A percentile compares a stretch with the other conserved stretches of the same genome.
phyloP scores from a whole-genome alignment of 495 filamentous ascomycete species.

The Penicillium cinerascens region DNA sequence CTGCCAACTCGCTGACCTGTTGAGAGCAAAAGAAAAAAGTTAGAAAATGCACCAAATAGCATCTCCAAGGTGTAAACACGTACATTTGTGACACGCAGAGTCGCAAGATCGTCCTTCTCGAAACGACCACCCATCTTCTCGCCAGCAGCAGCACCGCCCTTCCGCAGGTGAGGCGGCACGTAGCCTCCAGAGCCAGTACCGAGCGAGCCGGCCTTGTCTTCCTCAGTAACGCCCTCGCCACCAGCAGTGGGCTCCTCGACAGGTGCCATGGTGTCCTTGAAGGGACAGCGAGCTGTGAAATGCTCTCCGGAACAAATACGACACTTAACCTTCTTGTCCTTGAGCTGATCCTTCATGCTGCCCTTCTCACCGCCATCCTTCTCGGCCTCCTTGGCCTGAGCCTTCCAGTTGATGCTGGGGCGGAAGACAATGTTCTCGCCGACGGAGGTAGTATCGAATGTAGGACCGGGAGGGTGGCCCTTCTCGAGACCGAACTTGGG shows the following conservation, averaged over 20 bases:
- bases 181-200: conserved; percentile 74
- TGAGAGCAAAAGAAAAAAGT: conserved; percentile 13
- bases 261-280: conserved; percentile 78
- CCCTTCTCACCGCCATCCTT: conserved; percentile 68
- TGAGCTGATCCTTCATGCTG: conserved; percentile 83
- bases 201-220: conserved; percentile 51
- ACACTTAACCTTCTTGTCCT: conserved; percentile 99
- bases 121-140: conserved; percentile 93
- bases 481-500: conserved; percentile 88
- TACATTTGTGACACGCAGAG: conserved; percentile 95
- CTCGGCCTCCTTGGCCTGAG: conserved; percentile 76
- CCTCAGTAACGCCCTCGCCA: conserved; percentile 51
- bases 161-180: conserved; percentile 87
- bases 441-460: conserved; percentile 82
- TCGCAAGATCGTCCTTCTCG: conserved; percentile 95
- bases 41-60: conserved; percentile 4
- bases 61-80: conserved; percentile 33
- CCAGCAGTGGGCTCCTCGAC: conserved; percentile 62
- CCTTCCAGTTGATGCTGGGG: conserved; percentile 85
- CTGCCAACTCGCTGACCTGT: conserved; percentile 93
- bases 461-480: conserved; percentile 61
- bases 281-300: conserved; percentile 93
- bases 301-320: conserved; percentile 98
- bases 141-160: conserved; percentile 61
- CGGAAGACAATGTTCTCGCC: conserved; percentile 98